Base-by-base conservation (phyloP, 2,329 filamentous ascomycete species). In the Penicillium corylophilum region DNA sequence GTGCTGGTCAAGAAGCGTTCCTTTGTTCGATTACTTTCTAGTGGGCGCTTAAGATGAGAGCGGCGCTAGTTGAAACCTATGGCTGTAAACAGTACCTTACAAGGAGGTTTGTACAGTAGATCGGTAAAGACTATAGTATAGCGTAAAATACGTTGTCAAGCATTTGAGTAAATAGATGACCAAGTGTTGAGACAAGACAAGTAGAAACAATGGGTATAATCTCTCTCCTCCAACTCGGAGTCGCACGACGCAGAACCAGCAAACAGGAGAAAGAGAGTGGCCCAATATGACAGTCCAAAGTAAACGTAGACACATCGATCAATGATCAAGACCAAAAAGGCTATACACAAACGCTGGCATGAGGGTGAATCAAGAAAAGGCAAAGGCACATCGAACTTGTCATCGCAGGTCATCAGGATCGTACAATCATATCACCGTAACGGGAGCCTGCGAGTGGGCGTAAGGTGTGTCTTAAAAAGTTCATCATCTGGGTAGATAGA, bases 381-480 rank as follows among this genome's bases (percentile, higher is more conserved):
- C 24, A 28, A 18, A 44, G 24, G 26, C 26, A 44, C 18, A 58
- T 58, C 53, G 48, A 51, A 56, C 55, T 62, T 59, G 59, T 65
- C 59, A 61, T 66, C 59, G 59, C 56, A 64, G 63, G 64, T 68
- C 65, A 65, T 68, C 64, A 65, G 62, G 66, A 64, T 68, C 65
- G 63, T 68, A 68, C 65, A 68, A 64, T 66, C 65, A 63, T 68
- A 62, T 63, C 62, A 60, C 59, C 64, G 54, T 65, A 56, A 53
- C 53, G 51, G 53, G 55, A 52, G 46, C 41, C 38, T 39, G 36
- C 26, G 26, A 48, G 44, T 48, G 22, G 35, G 35, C 35, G 5
- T 36, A 36, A 38, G 35, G 35, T 13, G 9, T 38, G 35, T 38
- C 26, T 12, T 45, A 8, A 10, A 42, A n/a, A n/a, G n/a, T n/a